phyloP scores from a whole-genome alignment of 352 stramenopile genomes.

The Globisporangium irregulare region DNA sequence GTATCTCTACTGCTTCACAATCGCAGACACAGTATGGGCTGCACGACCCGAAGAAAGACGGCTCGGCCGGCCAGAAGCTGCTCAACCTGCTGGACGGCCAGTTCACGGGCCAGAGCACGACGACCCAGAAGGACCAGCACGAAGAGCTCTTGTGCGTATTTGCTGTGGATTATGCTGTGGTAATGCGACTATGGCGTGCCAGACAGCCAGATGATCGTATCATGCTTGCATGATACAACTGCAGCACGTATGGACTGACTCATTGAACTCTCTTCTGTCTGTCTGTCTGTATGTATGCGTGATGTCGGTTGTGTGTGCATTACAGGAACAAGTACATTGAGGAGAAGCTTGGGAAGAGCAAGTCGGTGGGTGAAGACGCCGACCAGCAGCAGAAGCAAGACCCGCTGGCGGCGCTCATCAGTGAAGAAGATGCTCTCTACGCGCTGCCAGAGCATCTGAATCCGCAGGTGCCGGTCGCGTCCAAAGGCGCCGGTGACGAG shows the following conservation, averaged over 20 bases:
- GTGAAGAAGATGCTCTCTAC: constrained; percentile 69
- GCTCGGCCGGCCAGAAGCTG: constrained; percentile 63
- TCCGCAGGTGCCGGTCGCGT: constrained; percentile 32
- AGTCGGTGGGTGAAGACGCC: constrained; percentile 5
- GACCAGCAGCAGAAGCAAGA: constrained; percentile 1
- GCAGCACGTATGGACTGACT: background rate
- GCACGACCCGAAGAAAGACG: constrained; percentile 75
- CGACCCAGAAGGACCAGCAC: constrained; percentile 64
- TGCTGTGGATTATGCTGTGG: background rate
- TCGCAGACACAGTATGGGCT: constrained; percentile 44
- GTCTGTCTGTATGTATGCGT: background rate
- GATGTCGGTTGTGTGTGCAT: background rate
- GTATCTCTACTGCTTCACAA: background rate
- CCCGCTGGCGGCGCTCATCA: constrained; percentile 18
- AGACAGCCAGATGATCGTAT: background rate
- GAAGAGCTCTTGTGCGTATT: constrained; percentile 62
- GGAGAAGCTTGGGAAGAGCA: constrained; percentile 57
- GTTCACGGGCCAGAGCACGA: constrained; percentile 71
- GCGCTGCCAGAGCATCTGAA: constrained; percentile 59
- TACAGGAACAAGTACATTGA: constrained; percentile 82
- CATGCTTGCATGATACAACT: background rate
- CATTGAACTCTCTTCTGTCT: background rate
- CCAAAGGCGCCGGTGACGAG: constrained; percentile 32
- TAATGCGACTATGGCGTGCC: background rate
- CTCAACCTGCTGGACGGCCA: constrained; percentile 72